Conservation (phyloP, 352 stramenopile species). For the Globisporangium paddicum region DNA sequence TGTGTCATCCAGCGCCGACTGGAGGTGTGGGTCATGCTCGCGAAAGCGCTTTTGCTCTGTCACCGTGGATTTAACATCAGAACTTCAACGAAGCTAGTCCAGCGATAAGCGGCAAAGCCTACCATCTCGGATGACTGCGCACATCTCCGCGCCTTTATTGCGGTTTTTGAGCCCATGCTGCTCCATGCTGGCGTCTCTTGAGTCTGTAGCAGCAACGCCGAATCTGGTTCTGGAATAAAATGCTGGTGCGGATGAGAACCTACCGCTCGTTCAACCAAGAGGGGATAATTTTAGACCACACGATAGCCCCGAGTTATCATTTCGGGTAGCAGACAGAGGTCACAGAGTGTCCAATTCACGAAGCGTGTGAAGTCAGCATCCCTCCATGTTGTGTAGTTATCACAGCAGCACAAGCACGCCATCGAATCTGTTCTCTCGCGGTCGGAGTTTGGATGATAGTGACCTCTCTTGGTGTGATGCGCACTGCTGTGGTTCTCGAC, state of each 20-base stretch:
- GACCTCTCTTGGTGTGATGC: not conserved
- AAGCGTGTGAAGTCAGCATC: not conserved
- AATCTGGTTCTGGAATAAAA: not conserved
- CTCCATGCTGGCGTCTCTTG: slow-evolving; percentile 21
- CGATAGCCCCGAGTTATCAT: not conserved
- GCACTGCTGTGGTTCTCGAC: not conserved
- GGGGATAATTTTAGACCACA: not conserved
- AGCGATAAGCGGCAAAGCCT: not conserved
- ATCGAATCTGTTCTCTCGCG: not conserved
- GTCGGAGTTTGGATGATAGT: not conserved
- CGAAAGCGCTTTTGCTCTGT: slow-evolving; percentile 63
- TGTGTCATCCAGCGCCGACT: slow-evolving; percentile 40
- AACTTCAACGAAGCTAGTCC: not conserved
- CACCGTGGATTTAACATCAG: not conserved
- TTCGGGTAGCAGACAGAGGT: not conserved
- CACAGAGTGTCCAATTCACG: not conserved
- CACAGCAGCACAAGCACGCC: not conserved
- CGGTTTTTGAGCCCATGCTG: slow-evolving; percentile 28
- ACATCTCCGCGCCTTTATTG: slow-evolving; percentile 52
- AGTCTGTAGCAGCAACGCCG: not conserved
- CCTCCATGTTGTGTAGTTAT: not conserved
- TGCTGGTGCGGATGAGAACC: not conserved
- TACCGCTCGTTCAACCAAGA: not conserved
- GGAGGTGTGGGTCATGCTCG: slow-evolving; percentile 44
- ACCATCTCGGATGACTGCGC: slow-evolving; percentile 50